Base-by-base conservation (phyloP, 768 basidiomycete species). In the Boletus tomentosulus region DNA sequence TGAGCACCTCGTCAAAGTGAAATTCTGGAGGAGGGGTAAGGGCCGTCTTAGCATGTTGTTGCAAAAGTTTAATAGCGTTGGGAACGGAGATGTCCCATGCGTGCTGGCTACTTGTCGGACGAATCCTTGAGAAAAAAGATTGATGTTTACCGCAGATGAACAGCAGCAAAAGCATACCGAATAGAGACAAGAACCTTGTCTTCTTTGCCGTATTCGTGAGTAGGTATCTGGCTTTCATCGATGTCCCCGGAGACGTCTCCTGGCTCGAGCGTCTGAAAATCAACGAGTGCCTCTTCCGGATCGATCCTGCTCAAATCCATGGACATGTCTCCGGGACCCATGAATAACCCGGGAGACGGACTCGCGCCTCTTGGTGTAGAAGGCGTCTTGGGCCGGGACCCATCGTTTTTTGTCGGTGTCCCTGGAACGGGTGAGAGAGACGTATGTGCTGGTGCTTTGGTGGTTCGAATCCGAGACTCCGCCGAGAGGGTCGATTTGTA, bases 161-260 rank as follows among this genome's bases (percentile, higher is more conserved):
- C 27, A 5, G 13, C 4, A 16, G 25, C 8, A 24, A 35, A 47
- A 55, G 43, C 58, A 66, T 57, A 89, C 88, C 89, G 78, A 59
- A 93, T 78, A 25, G 90, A 91, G 22, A 92, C 90, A 68, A 92
- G 83, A 43, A 92, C 91, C 66, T 92, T 92, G 67, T 92, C 89
- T 50, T 89, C 82, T 48, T 80, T 82, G n/a, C 86, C 84, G 55
- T 84, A 80, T 48, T 84, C 77, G 1, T 71, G 67, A 1, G 67
- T 64, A n/a, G 68, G 70, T 51, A 72, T 57, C 15, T 83, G 62
- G 16, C 75, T 74, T 51, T 84, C 83, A 50, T 89, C 89, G 2
- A 89, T 74, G 50, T 86, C 86, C 0, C 70, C 85, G 10, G 84
- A 88, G 8, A 89, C 60, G 63, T 92, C 89, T 0, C 78, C 78